Conservation (phyloP, 306 rosid genomes). For the Benincasa hispida region DNA sequence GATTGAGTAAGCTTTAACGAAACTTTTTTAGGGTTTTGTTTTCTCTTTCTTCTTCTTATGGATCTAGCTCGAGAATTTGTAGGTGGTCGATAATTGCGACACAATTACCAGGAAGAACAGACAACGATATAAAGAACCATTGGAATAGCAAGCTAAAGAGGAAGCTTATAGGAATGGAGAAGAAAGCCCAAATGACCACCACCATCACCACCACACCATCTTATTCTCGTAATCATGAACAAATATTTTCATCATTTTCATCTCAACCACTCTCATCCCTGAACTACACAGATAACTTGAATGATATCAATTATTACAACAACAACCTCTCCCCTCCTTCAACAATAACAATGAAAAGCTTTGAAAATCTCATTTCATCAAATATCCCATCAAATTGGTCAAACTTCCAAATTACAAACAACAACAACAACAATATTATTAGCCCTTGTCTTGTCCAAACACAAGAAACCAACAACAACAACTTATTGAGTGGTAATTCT, state of each 20-base stretch:
- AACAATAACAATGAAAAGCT: neutral
- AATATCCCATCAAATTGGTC: slow-evolving; percentile 10
- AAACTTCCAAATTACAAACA: neutral
- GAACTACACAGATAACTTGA: neutral
- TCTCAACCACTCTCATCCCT: neutral
- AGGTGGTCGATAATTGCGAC: neutral
- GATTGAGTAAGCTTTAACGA: too few relatives aligned
- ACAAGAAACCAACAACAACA: neutral
- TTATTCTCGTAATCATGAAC: neutral
- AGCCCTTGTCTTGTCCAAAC: slow-evolving; percentile 5
- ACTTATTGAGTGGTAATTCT: neutral
- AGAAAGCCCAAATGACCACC: neutral
- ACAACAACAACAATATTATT: neutral
- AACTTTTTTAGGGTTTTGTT: neutral
- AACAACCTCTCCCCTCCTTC: neutral
- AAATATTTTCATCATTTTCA: neutral
- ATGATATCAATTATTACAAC: neutral
- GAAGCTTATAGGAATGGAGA: slow-evolving; percentile 3
- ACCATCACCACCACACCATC: neutral
- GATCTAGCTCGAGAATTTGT: neutral
- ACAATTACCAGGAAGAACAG: neutral
- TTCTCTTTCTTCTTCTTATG: neutral
- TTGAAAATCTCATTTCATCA: slow-evolving; percentile 3
- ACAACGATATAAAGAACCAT: neutral
- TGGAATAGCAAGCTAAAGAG: slow-evolving; percentile 8